Base-by-base conservation (phyloP, 1,139 yeast species). In the Pichia inconspicua region DNA sequence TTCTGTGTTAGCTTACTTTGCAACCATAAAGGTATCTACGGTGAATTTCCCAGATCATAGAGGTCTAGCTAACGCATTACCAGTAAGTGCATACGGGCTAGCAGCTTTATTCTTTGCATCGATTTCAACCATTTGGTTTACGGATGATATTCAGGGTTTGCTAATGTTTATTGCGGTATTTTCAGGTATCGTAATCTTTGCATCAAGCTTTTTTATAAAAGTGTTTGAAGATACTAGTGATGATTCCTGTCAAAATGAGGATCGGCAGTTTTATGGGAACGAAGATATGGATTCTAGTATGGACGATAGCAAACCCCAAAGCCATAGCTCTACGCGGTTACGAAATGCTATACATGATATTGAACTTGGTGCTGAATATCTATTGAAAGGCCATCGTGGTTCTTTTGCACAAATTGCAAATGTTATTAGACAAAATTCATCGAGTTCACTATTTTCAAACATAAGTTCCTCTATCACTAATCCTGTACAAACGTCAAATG, bases 11-110 rank as follows among this genome's bases (percentile, higher is more conserved):
- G 72, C 82, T 3, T 83, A 77, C 61, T 83, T 79, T 58, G 73
- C 89, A 1, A 74, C 87, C 2, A 71, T 84, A 50, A 84, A 83
- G 54, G 81, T 84, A 9, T 77, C 84, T 2, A 84, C 85, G 22
- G 69, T 84, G 3, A 83, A 83, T 60, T 84, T 83, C 55, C 89
- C 90, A 0, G 66, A 74, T 35, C 79, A 82, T 58, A 70, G 84
- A 56, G 92, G 92, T 17, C 72, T 80, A 5, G 90, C 90, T 9
- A 75, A 78, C 32, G 76, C 80, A 0, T 66, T 74, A 35, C 82
- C 82, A 1, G 81, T 77, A 2, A 73, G 81, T 44, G 71, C 78
- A 1, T 78, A 72, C 58, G 84, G 83, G 0, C 65, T 78, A 51
- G 74, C 68, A 22, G 69, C 70, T 12, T 50, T 66, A 41, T 53